phyloP scores from a whole-genome alignment of 352 stramenopile genomes.

The Poterioochromonas sp. region DNA sequence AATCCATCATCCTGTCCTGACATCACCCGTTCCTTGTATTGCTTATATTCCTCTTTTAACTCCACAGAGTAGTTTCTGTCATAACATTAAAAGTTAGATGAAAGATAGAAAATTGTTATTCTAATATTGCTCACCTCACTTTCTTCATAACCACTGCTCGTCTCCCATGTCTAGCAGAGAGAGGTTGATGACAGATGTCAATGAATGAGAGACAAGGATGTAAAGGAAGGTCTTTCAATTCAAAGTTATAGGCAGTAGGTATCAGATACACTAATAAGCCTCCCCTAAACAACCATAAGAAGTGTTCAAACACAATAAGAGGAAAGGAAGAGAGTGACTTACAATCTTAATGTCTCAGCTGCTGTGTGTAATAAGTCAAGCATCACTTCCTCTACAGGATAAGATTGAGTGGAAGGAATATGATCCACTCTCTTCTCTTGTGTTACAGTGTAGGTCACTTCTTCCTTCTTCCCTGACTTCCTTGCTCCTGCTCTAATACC shows the following conservation, averaged over 20 bases:
- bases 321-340: slow-evolving; percentile 36
- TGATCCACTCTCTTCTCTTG: slow-evolving; percentile 74
- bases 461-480: slow-evolving; percentile 40
- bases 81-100: not conserved
- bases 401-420: slow-evolving; percentile 86
- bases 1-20: slow-evolving; percentile 17
- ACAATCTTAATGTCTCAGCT: slow-evolving; percentile 58
- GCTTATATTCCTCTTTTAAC: not conserved
- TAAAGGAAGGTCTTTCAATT: not conserved
- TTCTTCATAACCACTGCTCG: slow-evolving; percentile 15
- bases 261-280: slow-evolving; percentile 25
- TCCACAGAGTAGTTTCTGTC: not conserved
- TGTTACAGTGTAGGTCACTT: slow-evolving; percentile 40
- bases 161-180: slow-evolving; percentile 21
- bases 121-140: not conserved
- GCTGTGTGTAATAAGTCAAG: slow-evolving; percentile 84
- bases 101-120: not conserved
- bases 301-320: not conserved
- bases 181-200: not conserved
- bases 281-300: not conserved
- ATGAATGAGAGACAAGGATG: slow-evolving; percentile 11
- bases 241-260: slow-evolving; percentile 3
- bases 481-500: slow-evolving; percentile 26
- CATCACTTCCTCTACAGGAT: slow-evolving; percentile 92
- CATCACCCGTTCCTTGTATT: not conserved